Evolutionary conservation across 176 grass and related monocot genomes (phyloP).

Genomic region (Oryza australiensis): DNA sequence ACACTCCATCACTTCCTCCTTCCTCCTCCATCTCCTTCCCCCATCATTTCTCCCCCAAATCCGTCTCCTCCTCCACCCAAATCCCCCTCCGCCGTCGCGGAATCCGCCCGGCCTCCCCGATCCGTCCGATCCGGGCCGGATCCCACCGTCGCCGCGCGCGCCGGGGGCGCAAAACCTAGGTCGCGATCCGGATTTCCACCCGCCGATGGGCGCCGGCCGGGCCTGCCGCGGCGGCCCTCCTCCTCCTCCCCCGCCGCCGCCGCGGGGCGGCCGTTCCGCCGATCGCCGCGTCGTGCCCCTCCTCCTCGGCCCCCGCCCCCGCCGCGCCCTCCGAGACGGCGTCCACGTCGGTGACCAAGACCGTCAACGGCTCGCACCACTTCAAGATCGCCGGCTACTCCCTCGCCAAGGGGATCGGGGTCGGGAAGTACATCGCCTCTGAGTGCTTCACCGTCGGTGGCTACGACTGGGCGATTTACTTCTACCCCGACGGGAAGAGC

Average conservation of each 20-base stretch:
- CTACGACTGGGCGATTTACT: slow-evolving; percentile 94
- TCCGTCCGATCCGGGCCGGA: slow-evolving; percentile 33
- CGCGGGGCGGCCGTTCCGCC: slow-evolving; percentile 42
- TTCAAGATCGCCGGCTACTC: slow-evolving; percentile 89
- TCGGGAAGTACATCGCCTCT: slow-evolving; percentile 92
- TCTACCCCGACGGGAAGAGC: slow-evolving; percentile 98
- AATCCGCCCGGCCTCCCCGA: slow-evolving; percentile 30
- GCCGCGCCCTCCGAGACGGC: slow-evolving; percentile 62
- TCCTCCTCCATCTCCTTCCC: background rate
- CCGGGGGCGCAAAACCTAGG: slow-evolving; percentile 10
- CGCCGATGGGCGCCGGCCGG: slow-evolving; percentile 41
- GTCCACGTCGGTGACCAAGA: slow-evolving; percentile 85
- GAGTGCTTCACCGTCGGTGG: slow-evolving; percentile 83
- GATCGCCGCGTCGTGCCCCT: slow-evolving; percentile 30
- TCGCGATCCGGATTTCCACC: background rate
- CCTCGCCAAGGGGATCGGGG: slow-evolving; percentile 79
- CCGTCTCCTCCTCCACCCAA: slow-evolving; percentile 5
- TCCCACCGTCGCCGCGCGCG: slow-evolving; percentile 1
- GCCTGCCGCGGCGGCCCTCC: slow-evolving; percentile 49
- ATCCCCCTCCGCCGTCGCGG: background rate
- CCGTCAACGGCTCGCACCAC: slow-evolving; percentile 89
- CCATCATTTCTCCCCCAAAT: slow-evolving; percentile 24
- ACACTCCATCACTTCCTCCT: background rate
- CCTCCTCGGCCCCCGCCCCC: background rate
- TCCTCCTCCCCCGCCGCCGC: slow-evolving; percentile 4